phyloP scores from a whole-genome alignment of 2,329 filamentous ascomycete species.

The Aspergillus neoniger region DNA sequence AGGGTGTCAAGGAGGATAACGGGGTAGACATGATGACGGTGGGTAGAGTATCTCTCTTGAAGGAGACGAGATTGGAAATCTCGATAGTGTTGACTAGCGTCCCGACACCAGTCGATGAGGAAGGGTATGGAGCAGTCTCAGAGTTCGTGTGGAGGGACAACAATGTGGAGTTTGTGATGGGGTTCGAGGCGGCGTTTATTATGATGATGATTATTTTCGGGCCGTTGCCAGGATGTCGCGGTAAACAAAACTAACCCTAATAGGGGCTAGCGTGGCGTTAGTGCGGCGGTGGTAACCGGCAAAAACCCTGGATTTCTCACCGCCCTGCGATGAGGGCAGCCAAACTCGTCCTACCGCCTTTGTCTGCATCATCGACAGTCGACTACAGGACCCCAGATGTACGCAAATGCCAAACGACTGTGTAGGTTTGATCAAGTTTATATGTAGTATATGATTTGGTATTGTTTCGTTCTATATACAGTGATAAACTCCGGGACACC shows the following conservation, averaged over 20 bases:
- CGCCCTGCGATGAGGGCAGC: constrained; percentile 9
- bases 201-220: constrained; percentile 26
- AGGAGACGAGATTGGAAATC: neutral
- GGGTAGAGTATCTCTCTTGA: neutral
- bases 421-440: too few relatives aligned
- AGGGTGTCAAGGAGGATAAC: constrained; percentile 44
- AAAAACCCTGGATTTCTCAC: constrained; percentile 12
- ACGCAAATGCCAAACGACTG: too few relatives aligned
- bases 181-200: constrained; percentile 21
- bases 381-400: too few relatives aligned
- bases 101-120: neutral
- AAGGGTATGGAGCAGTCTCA: neutral
- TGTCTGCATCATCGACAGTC: too few relatives aligned
- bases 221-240: constrained; percentile 27
- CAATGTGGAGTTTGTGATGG: neutral
- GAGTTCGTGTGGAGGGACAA: neutral
- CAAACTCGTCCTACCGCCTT: neutral
- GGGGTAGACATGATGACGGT: constrained; percentile 40
- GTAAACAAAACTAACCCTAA: constrained; percentile 37
- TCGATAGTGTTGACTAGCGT: neutral
- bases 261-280: constrained; percentile 13
- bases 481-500: constrained; percentile 7
- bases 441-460: too few relatives aligned
- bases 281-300: constrained; percentile 15
- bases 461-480: neutral